Percentiles rank a stretch among this genome's conserved stretches.
These are phyloP conservation scores for Iris pallida DNA, from an alignment of 116 monocot genomes.

Conservation along the genomic window DNA sequence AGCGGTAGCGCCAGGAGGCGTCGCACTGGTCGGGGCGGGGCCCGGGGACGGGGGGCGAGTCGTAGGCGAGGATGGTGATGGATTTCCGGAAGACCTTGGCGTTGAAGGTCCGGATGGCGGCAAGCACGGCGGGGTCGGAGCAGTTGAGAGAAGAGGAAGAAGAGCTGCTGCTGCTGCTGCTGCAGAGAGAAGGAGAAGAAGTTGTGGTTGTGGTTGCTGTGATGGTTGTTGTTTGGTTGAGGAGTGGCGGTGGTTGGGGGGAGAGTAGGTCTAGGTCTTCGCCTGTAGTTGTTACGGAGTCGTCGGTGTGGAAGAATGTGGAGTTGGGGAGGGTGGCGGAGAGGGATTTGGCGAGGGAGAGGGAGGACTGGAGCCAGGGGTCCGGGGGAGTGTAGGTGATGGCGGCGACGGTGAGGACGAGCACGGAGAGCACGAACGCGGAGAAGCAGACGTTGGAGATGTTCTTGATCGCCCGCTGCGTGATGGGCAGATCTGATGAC, in stretches of 20 bases:
- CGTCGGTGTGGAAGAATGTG: slow-evolving; percentile 12
- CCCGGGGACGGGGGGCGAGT: slow-evolving; percentile 31
- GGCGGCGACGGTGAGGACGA: slow-evolving; percentile 2
- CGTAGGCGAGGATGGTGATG: slow-evolving; percentile 38
- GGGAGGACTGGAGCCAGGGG: slow-evolving; percentile 9
- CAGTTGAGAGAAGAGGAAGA: slow-evolving; percentile 27
- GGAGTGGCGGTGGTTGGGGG: too few relatives aligned
- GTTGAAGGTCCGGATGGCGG: slow-evolving; percentile 32
- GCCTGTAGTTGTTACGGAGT: slow-evolving; percentile 9
- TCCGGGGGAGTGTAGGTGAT: slow-evolving; percentile 10
- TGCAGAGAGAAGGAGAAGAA: too few relatives aligned
- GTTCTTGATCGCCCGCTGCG: background rate
- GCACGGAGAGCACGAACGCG: slow-evolving; percentile 8
- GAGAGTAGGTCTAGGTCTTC: slow-evolving; percentile 11
- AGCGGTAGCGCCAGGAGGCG: slow-evolving; percentile 38
- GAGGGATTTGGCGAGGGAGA: slow-evolving; percentile 13
- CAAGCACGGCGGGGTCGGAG: slow-evolving; percentile 35
- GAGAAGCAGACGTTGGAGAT: slow-evolving; percentile 9
- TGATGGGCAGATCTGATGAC: too few relatives aligned
- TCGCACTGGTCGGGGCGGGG: slow-evolving; percentile 29
- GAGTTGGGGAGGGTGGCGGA: slow-evolving; percentile 4
- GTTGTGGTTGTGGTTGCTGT: too few relatives aligned
- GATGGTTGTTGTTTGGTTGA: background rate
- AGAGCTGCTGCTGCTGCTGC: slow-evolving; percentile 13
- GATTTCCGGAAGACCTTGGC: slow-evolving; percentile 23